Conservation (phyloP, 768 basidiomycete genomes). For the Rhodosporidiobolus odoratus region DNA sequence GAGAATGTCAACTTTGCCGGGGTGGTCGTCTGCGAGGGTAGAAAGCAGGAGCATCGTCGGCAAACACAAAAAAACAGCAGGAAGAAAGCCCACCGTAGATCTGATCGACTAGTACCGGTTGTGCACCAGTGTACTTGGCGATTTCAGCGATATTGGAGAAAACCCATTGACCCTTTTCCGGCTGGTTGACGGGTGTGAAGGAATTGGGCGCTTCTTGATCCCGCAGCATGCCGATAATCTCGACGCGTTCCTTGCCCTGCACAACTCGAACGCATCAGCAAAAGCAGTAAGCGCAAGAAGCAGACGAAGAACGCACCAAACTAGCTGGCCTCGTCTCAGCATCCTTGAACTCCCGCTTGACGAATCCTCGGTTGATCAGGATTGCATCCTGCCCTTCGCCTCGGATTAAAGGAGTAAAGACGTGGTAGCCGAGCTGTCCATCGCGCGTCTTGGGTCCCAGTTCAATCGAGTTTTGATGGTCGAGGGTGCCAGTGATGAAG, state of each 20-base stretch:
- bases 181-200: conserved; percentile 86
- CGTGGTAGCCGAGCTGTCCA: conserved; percentile 77
- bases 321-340: conserved; percentile 43
- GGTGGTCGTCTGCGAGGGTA: conserved; percentile 60
- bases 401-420: conserved; percentile 79
- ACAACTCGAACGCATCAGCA: conserved; percentile 1
- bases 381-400: conserved; percentile 64
- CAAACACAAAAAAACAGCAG: not conserved
- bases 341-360: conserved; percentile 53
- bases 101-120: conserved; percentile 78
- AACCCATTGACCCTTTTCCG: conserved; percentile 76
- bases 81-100: conserved; percentile 54
- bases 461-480: conserved; percentile 69
- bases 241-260: conserved; percentile 55
- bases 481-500: conserved; percentile 67
- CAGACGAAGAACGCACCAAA: conserved; percentile 36
- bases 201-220: conserved; percentile 61
- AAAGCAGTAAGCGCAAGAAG: not conserved
- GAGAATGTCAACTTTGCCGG: conserved; percentile 61
- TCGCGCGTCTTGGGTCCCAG: conserved; percentile 82
- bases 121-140: conserved; percentile 62
- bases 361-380: conserved; percentile 87
- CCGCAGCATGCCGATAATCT: conserved; percentile 80
- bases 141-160: conserved; percentile 82
- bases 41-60: not conserved